Percentiles rank a stretch among this genome's conserved stretches.
phyloP scores from a whole-genome alignment of 2,329 filamentous ascomycete species.

The Stenocarpella maydis region DNA sequence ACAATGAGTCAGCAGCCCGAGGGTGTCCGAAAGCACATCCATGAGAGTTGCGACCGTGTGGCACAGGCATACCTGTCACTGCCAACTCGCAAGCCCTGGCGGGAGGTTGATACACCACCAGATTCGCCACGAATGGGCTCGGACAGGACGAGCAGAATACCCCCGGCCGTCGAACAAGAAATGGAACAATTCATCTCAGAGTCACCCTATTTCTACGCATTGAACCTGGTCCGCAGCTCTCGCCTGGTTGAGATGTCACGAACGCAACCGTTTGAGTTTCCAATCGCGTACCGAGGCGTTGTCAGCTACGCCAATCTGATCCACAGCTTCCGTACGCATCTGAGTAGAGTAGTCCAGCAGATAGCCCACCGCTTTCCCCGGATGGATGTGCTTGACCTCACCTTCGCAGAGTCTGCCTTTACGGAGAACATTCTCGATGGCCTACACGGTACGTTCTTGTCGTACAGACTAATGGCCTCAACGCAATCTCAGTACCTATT shows the following conservation, averaged over 20 bases:
- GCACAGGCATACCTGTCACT: slow-evolving; percentile 42
- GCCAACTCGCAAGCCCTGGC: background rate
- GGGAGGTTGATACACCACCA: slow-evolving; percentile 16
- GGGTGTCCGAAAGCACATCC: slow-evolving; percentile 34
- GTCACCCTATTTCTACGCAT: slow-evolving; percentile 44
- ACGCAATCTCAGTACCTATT: slow-evolving; percentile 38
- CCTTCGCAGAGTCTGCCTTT: slow-evolving; percentile 43
- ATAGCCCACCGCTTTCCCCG: slow-evolving; percentile 49
- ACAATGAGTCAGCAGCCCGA: background rate
- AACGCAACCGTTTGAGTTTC: slow-evolving; percentile 39
- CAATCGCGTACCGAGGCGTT: slow-evolving; percentile 38
- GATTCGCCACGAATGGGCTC: background rate
- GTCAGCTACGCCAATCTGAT: slow-evolving; percentile 45
- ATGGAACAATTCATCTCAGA: slow-evolving; percentile 44
- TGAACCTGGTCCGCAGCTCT: slow-evolving; percentile 43
- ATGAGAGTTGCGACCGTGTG: slow-evolving; percentile 49
- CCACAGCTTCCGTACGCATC: slow-evolving; percentile 44
- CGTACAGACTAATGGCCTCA: slow-evolving; percentile 41
- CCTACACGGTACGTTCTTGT: slow-evolving; percentile 44
- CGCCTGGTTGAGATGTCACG: slow-evolving; percentile 34
- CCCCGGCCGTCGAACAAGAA: slow-evolving; percentile 40
- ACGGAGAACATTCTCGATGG: slow-evolving; percentile 44
- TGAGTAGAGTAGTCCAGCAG: slow-evolving; percentile 47
- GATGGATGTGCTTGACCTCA: slow-evolving; percentile 50
- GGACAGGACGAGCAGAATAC: background rate